A percentile compares a stretch with the other conserved stretches of the same genome.
These are phyloP conservation scores for Macroventuria anomochaeta DNA, from an alignment of 2,329 filamentous ascomycete genomes.

Conservation along the genomic window DNA sequence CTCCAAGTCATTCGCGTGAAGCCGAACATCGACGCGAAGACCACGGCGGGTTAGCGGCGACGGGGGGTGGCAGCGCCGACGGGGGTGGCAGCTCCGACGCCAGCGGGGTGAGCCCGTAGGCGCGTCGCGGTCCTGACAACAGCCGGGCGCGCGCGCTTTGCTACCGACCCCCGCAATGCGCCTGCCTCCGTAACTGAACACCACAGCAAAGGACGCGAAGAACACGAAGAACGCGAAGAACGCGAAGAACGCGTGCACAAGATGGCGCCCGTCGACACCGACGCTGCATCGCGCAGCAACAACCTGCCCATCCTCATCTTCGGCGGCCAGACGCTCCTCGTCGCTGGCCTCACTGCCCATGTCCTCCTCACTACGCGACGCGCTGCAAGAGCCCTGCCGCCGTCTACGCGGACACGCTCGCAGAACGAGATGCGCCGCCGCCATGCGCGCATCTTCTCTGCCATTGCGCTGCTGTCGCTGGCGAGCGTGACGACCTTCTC, in stretches of 20 bases:
- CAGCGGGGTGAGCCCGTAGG: constrained; percentile 27
- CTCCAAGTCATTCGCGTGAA: constrained; percentile 13
- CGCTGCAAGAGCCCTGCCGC: constrained; percentile 43
- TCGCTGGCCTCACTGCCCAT: constrained; percentile 38
- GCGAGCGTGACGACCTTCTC: constrained; percentile 54
- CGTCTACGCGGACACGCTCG: constrained; percentile 42
- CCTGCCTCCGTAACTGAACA: constrained; percentile 10
- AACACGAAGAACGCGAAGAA: too few species aligned
- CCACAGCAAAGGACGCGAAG: too few species aligned
- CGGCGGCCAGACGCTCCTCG: constrained; percentile 38
- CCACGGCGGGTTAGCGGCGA: constrained; percentile 18
- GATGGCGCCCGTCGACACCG: constrained; percentile 15
- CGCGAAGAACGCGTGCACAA: background rate
- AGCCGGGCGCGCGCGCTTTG: constrained; percentile 8
- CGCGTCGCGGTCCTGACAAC: constrained; percentile 40
- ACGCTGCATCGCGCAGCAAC: constrained; percentile 38
- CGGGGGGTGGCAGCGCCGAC: constrained; percentile 18
- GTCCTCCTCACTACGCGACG: constrained; percentile 40
- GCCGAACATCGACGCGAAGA: constrained; percentile 27
- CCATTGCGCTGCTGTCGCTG: constrained; percentile 57
- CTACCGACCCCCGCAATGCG: constrained; percentile 17
- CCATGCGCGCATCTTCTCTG: constrained; percentile 50
- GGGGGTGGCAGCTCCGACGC: constrained; percentile 30
- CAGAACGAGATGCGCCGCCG: constrained; percentile 41
- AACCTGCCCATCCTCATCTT: constrained; percentile 42